Base-by-base conservation (phyloP, 805 yeast species). In the Aciculoconidium aculeatum region DNA sequence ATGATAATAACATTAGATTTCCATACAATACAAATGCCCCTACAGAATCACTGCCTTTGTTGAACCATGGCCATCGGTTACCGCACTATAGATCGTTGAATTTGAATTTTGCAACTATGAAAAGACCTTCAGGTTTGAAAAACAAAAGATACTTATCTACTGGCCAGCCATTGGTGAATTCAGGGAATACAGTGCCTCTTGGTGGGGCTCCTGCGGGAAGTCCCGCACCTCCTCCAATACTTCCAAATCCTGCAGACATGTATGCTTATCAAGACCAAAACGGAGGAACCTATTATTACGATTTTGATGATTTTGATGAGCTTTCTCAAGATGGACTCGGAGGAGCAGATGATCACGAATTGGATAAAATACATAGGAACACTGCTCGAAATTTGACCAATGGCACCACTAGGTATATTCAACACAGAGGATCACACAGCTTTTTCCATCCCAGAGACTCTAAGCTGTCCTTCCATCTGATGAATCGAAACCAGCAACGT, bases 51-150 rank as follows among this genome's bases (percentile, higher is more conserved):
- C 40, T 63, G 3, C 56, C 65, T 9, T 47, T 64, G 21, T 31
- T 59, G 6, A 42, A 44, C 27, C 46, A 42, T 9, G 30, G 42
- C 16, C 37, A 37, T 29, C 41, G 53, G 16, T 45, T 61, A 6
- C 68, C 67, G 3, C 68, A 62, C 40, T 62, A 64, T 35, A 39
- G 67, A 25, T 61, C 68, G 3, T 45, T 65, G 25, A 63, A 63
- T 35, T 46, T 61, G 32, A 57, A 51, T 26, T 49, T 49, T 31
- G 54, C 40, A 17, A 47, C 46, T 15, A 27, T 17, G 5, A 44
- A 48, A 28, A 44, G 49, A 7, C 44, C 42, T 2, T 25, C 44
- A 25, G 36, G 41, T n/a, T 30, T 43, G 15, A 55, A 55, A 25
- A 38, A 26, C 28, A 62, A 61, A 26, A 45, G 70, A 16, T 64